Base-by-base conservation (phyloP, 2,329 filamentous ascomycete species). In the Trichoderma sp. region DNA sequence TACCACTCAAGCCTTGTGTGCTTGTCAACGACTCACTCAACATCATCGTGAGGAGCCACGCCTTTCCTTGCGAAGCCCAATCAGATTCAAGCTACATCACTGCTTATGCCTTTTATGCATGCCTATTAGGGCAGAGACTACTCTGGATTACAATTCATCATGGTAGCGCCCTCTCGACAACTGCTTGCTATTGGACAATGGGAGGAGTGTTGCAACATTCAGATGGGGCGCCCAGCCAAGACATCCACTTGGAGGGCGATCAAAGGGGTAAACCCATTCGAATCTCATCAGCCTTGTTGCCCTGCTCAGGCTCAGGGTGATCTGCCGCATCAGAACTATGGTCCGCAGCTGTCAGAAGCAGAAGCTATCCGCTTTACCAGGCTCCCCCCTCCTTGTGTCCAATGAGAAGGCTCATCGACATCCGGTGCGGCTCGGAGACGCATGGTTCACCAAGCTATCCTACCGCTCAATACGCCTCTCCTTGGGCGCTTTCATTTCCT, bases 191-290 rank as follows among this genome's bases (percentile, higher is more conserved):
- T 61, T 68, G 20, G 28, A 1, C 28, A 47, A 34, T 50, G 15
- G 28, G 36, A 47, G n/a, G 12, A 36, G 20, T 50, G 15, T 26
- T 23, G 66, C 34, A 68, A 43, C 26, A 11, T 59, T 43, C 34
- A 30, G 26, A 68, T 32, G 65, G 65, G 53, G 53, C 65, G 4
- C 15, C 65, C 20, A 30, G 53, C 36, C 26, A 50, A 20, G 36
- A 57, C 39, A 69, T 36, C 66, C 66, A 69, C 57, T 39, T 32
- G 8, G 57, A 53, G 6, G 66, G 7, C 66, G 57, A 69, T 69
- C 66, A 50, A 34, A 34, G 66, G 59, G 39, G 57, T 17, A 53
- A 62, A 9, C 7, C 36, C 50, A 36, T 68, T 53, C 20, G 39
- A 43, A 5, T 47, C 47, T 8, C 30, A 36, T 62, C 66, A 69